These are phyloP conservation scores for Penicillium sp. DNA, from an alignment of 2,329 filamentous ascomycete genomes.

Conservation along the genomic window DNA sequence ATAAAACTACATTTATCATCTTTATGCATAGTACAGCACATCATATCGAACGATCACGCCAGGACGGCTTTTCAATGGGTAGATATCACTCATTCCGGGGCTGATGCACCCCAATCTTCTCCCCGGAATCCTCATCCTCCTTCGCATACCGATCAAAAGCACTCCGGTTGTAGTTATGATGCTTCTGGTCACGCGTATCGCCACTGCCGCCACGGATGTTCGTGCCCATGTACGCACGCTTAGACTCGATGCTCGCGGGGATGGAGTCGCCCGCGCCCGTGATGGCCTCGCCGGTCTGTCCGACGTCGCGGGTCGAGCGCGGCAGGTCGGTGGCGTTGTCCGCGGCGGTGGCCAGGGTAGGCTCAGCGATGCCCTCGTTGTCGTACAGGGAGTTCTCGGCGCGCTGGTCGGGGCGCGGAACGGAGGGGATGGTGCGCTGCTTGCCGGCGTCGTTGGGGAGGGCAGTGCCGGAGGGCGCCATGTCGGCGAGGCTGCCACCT, in stretches of 20 bases:
- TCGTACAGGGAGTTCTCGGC: slow-evolving; percentile 33
- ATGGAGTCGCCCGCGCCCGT: slow-evolving; percentile 43
- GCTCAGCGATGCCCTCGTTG: slow-evolving; percentile 37
- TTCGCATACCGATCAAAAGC: slow-evolving; percentile 38
- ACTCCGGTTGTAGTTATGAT: slow-evolving; percentile 37
- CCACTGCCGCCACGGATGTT: slow-evolving; percentile 40
- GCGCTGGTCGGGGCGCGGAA: slow-evolving; percentile 49
- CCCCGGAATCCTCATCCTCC: slow-evolving; percentile 36
- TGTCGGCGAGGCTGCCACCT: slow-evolving; percentile 41
- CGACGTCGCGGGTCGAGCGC: slow-evolving; percentile 35
- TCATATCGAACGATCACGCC: too few species aligned
- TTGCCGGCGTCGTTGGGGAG: slow-evolving; percentile 49
- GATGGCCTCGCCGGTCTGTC: slow-evolving; percentile 37
- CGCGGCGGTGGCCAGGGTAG: slow-evolving; percentile 43
- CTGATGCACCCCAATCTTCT: slow-evolving; percentile 31
- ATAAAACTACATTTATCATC: too few species aligned
- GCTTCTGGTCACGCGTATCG: slow-evolving; percentile 39
- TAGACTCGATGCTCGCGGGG: slow-evolving; percentile 40
- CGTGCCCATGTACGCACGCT: slow-evolving; percentile 27
- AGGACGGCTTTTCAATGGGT: too few species aligned
- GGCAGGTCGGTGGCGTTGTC: slow-evolving; percentile 52
- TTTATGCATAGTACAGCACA: too few species aligned
- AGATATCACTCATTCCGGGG: slow-evolving; percentile 25
- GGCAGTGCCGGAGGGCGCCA: slow-evolving; percentile 39
- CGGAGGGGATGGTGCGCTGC: slow-evolving; percentile 48